Evolutionary conservation across 306 rosid genomes (phyloP), one percentile per base, ranked within the genome.

Genomic region (Canavalia gladiata): DNA sequence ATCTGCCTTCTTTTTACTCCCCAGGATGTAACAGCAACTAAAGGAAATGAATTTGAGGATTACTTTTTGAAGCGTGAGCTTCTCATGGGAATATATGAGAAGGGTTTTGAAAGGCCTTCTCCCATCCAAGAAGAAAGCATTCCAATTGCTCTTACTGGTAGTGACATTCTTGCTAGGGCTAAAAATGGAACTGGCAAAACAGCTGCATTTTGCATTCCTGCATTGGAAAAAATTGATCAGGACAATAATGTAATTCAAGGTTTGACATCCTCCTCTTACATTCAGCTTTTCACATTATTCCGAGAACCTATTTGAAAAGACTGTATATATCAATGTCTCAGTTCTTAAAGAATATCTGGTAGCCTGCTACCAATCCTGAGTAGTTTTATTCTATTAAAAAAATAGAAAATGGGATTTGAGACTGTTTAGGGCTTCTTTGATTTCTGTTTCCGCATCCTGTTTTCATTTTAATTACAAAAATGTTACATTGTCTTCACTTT

Each of bases 41-140:
- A 93, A 81, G 99, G 99, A 86, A 96, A 96, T 82, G 99, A 96
- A 80, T 96, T 96, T 79, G 99, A 92, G 89, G 99, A 96, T 85
- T 96, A 96, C 83, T 96, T 96, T 90, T 74, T 96, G 89, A 96
- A 96, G 83, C 99, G 99, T 9, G 99, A 96, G 85, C 89, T 96
- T 84, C 97, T 93, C 69, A 96, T 96, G 99, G 99, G 99, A 81
- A 93, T 96, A 68, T 96, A 96, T 78, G 99, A 96, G 90, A 96
- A 96, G 88, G 99, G 99, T 50, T 96, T 96, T 80, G 99, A 96
- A 86, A 92, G 97, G 77, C 99, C 99, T 59, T 96, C 99, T 76
- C 99, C 99, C 41, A 96, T 96, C 80, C 99, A 93, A 81, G 99
- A 96, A 87, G 99, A 96, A 88, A 96, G 99, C 83, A 96, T 96